Base-by-base conservation (phyloP, 1,284 basidiomycete species). In the Rhodotorula sp. region DNA sequence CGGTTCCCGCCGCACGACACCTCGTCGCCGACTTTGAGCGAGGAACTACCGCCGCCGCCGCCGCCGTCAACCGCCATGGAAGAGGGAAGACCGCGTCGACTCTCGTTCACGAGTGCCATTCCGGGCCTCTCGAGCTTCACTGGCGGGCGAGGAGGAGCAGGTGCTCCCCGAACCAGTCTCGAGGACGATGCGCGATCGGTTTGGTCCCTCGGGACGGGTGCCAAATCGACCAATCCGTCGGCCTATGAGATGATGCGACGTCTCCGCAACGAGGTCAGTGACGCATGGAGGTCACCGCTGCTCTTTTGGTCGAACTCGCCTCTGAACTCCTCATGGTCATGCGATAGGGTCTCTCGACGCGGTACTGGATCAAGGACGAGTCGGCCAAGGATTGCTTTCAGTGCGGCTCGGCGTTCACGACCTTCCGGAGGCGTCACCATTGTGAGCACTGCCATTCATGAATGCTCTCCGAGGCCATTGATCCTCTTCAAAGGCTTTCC, bases 331-430 rank as follows among this genome's bases (percentile, higher is more conserved):
- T 43, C 45, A 3, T 18, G 23, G 23, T 8, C 4, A 26, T 45
- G 38, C 12, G 38, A 10, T 23, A 72, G 92, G 91, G 91, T 18
- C 79, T 93, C 49, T 91, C 90, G 19, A 85, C 87, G 73, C 91
- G 95, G 79, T 97, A 95, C 79, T 97, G 94, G 94, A 95, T 97
- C 92, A 92, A 94, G 71, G 97, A 99, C 79, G 92, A 95, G 78
- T 90, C 91, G 68, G 93, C 91, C 78, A 97, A 91, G 79, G 95
- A 97, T 79, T 97, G 93, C 79, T 95, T 92, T 79, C 92, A 95
- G 80, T 97, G 93, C 83, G 92, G 88, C 81, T 91, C 90, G 73
- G 84, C 90, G 21, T 97, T 97, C 81, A 92, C 92, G 2, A 87
- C 93, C 5, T 95, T 93, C 90, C 85, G 93, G 64, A 84, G 94